Base-by-base conservation (phyloP, 139 green algal species). In the Gonium pectorale region DNA sequence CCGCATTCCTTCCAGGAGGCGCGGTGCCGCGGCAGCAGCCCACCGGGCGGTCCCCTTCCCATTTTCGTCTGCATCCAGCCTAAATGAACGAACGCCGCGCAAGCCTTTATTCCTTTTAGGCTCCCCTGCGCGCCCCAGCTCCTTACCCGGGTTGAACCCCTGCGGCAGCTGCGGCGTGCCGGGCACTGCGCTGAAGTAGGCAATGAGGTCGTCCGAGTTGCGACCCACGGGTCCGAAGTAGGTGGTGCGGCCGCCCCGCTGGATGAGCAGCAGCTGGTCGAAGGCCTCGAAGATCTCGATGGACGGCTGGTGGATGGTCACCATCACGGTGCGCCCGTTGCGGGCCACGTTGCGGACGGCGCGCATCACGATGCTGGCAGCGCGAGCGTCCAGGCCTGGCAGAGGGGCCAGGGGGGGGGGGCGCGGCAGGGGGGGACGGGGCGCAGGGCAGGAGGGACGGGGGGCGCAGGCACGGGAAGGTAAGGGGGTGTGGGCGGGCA, bases 251-350 rank as follows among this genome's bases (percentile, higher is more conserved):
- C 78, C 75, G 59, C 75, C 75, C 29, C 75, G 59, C 73, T 81
- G 91, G 19, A 98, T 69, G 26, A 98, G 90, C 84, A 97, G 86
- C 78, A 99, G 90, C 24, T 85, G 81, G 82, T 97, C 93, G 78
- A 97, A 97, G 4, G 91, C 83, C 88, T 94, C 92, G 67, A 96
- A 95, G 59, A 96, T 96, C 62, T 95, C 89, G 51, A 96, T 95
- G 67, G 63, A 89, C 29, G 96, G 96, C 86, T 99, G 96, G 87
- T 98, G 96, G 77, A 98, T 98, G 75, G 96, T 99, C 33, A 95
- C 77, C 56, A 98, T 95, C 15, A 99, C 93, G 5, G 96, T 98
- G 60, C 96, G 92, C 31, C 94, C 93, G 26, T 89, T 94, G 62
- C 90, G 69, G 9, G 91, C 94, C 26, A 97, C 94, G 80, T 97